Evolutionary conservation across 2,329 filamentous ascomycete species (phyloP), one percentile per base, ranked within the genome.

Genomic region (Fusarium brachygibbosum): DNA sequence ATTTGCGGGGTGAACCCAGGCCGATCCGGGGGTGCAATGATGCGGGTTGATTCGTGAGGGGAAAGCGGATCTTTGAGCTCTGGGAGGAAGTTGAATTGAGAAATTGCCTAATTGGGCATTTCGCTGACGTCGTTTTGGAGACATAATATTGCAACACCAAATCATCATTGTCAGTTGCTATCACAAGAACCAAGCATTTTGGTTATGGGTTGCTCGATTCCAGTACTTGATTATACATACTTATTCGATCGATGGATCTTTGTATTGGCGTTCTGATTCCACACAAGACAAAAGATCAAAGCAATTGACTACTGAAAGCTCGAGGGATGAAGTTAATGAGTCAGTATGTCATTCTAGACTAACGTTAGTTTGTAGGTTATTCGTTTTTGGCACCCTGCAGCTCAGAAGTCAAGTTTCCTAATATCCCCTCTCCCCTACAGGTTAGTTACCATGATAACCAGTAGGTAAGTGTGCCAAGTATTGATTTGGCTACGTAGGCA

Each of bases 41-140:
- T 70, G 65, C 54, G 50, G 54, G 40, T 48, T 56, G 12, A 60
- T 58, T 56, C 46, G 67, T 70, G 68, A 71, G 68, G 68, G 68
- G 64, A 63, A 69, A 62, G 68, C 67, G 66, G 66, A 69, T 58
- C 56, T 67, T 56, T 56, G 32, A 32, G 32, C 29, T 50, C 42
- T 50, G 44, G 42, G 64, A 66, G 62, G 61, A 65, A 65, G 62
- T 45, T 65, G 29, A 55, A 38, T 42, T 38, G 61, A 65, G 61
- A 66, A 65, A 53, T 65, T 65, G 16, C 62, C 61, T 65, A 54
- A 49, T 66, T 54, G 25, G 61, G 62, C 7, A 60, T 44, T 42
- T 17, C 38, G 23, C 31, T 63, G 49, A 57, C 57, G 57, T 63
- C 59, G 48, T 51, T 34, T 28, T 37, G 54, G 13, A 19, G 44